These are phyloP conservation scores for Ascochyta fabae DNA, from an alignment of 2,329 filamentous ascomycete genomes.

Conservation along the genomic window DNA sequence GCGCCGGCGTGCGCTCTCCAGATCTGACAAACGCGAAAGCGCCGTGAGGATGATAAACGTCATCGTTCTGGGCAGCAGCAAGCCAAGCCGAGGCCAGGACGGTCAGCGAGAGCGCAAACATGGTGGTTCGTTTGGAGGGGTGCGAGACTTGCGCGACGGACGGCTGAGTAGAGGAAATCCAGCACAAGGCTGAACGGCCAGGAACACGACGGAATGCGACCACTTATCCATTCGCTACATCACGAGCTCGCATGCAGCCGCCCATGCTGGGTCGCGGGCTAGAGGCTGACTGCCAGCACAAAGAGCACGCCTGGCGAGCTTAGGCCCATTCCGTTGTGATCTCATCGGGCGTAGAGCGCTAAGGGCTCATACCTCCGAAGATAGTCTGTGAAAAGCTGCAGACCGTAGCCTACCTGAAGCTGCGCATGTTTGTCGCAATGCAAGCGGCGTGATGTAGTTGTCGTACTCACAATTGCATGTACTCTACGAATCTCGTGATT, in stretches of 20 bases:
- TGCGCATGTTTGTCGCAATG: background rate
- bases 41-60: conserved; percentile 50
- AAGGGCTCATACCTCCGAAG: conserved; percentile 3
- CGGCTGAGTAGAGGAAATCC: conserved; percentile 2
- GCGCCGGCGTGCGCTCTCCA: conserved; percentile 61
- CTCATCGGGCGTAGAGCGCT: conserved; percentile 13
- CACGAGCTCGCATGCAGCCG: conserved; percentile 23
- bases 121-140: conserved; percentile 20
- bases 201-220: conserved; percentile 7
- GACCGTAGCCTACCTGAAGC: background rate
- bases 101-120: conserved; percentile 36
- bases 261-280: conserved; percentile 2
- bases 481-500: background rate
- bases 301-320: conserved; percentile 30
- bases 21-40: conserved; percentile 62
- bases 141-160: conserved; percentile 9
- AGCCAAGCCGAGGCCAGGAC: conserved; percentile 33
- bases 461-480: background rate
- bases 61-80: conserved; percentile 27
- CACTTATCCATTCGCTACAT: conserved; percentile 24
- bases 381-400: background rate
- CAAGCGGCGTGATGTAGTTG: background rate
- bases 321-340: conserved; percentile 13
- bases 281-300: conserved; percentile 29
- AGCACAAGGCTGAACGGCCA: conserved; percentile 13